These are phyloP conservation scores for Rosa persica DNA, from an alignment of 306 rosid species.

Conservation along the genomic window DNA sequence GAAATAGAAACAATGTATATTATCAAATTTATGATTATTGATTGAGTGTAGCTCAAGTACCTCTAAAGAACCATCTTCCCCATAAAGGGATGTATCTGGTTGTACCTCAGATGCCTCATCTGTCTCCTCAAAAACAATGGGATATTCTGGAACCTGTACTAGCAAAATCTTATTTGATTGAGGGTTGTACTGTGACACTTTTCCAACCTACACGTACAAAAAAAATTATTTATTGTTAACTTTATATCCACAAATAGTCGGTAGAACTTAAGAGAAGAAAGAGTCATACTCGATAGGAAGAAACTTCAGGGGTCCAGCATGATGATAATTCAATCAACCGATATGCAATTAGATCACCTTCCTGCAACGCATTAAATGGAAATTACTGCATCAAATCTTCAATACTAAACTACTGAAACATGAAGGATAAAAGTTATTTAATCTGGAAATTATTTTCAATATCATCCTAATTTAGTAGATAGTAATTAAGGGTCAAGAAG, in stretches of 20 bases:
- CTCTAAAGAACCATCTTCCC: conserved; percentile 90
- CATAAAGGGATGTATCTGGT: conserved; percentile 53
- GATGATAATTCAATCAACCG: conserved; percentile 79
- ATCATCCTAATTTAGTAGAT: neutral
- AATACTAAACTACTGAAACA: conserved; percentile 2
- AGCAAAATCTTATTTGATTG: conserved; percentile 54
- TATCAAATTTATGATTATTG: neutral
- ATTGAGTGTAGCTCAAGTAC: conserved; percentile 33
- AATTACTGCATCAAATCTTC: conserved; percentile 2
- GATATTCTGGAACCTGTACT: conserved; percentile 65
- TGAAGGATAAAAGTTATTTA: neutral
- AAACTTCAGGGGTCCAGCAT: conserved; percentile 90
- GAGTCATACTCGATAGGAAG: conserved; percentile 73
- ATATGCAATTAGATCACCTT: conserved; percentile 77
- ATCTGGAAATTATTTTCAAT: neutral
- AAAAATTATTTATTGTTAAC: conserved; percentile 7
- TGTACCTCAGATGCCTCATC: conserved; percentile 49
- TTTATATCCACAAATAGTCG: conserved; percentile 14
- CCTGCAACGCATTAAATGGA: conserved; percentile 46
- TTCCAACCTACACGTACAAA: conserved; percentile 67
- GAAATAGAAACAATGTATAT: neutral
- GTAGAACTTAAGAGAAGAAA: conserved; percentile 25
- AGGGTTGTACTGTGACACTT: conserved; percentile 52
- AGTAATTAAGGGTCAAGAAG: neutral
- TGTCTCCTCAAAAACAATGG: conserved; percentile 54